Evolutionary conservation across 108 stramenopile genomes (phyloP), one percentile per base, ranked within the genome.

Genomic region (Mayamaea pseudoterrestris): DNA sequence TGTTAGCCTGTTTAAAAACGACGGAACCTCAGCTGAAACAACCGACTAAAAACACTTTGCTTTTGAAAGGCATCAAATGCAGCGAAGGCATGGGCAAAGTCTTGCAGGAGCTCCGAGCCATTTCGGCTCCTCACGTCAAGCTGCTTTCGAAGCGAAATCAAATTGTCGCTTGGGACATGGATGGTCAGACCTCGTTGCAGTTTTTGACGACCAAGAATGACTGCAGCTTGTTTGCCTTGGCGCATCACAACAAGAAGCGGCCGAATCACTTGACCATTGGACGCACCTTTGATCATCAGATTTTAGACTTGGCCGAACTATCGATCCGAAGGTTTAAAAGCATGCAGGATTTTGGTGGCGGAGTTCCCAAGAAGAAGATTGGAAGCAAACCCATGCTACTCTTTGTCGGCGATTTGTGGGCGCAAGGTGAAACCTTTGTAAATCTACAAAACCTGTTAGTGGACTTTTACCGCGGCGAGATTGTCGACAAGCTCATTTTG

Each of bases 281-380:
- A 0, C 67, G 99, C 34, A 93, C 89, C 6, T 97, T 93, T 71
- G 96, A 98, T 60, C 76, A 75, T 46, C 80, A 94, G 57, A 47
- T 98, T n/a, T 71, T 99, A 14, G 99, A 99, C 57, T 90, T 96
- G 87, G 81, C 89, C 12, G 99, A 99, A 70, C 44, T 98, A 5
- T 95, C 94, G 8, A 57, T 98, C 17, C 48, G 83, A 16, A 68
- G 80, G 9, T 94, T 89, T 66, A 74, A 86, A 41, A 64, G 62
- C 30, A 16, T 88, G 13, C 53, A 66, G 20, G 86, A 90, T 60
- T 90, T 89, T 42, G 63, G 74, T 30, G 86, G 86, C 5, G 50
- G 60, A 25, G 58, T 85, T 23, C 81, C 76, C 30, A 91, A 90
- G 65, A 84, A 91, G 52, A 69, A 78, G 9, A 52, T 84, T 24